These are phyloP conservation scores for Parastagonospora avenae DNA, from an alignment of 2,329 filamentous ascomycete species.

Conservation along the genomic window DNA sequence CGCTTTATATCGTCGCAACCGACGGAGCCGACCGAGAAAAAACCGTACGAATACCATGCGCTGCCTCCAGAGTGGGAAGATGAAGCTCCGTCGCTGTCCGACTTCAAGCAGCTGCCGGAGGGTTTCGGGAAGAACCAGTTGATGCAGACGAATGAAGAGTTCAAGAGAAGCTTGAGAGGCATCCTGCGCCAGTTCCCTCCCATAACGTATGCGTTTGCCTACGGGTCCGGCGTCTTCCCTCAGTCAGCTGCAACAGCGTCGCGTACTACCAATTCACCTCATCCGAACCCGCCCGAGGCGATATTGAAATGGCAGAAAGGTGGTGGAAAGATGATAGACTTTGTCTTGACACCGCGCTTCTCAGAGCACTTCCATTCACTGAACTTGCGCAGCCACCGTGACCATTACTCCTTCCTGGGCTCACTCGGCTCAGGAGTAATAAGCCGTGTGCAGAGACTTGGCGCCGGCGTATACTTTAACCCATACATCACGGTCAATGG, in stretches of 20 bases:
- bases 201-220: slow-evolving; percentile 95
- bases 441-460: slow-evolving; percentile 80
- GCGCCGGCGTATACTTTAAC: slow-evolving; percentile 97
- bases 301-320: slow-evolving; percentile 85
- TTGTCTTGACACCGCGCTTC: slow-evolving; percentile 94
- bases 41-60: slow-evolving; percentile 29
- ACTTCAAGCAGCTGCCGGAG: slow-evolving; percentile 75
- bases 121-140: slow-evolving; percentile 96
- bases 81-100: slow-evolving; percentile 70
- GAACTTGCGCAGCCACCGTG: slow-evolving; percentile 83
- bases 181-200: slow-evolving; percentile 94
- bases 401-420: slow-evolving; percentile 89
- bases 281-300: slow-evolving; percentile 80
- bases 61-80: slow-evolving; percentile 73
- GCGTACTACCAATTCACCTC: slow-evolving; percentile 66
- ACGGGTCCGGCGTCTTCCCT: slow-evolving; percentile 94
- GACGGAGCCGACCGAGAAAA: slow-evolving; percentile 18
- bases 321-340: slow-evolving; percentile 95
- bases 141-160: slow-evolving; percentile 89
- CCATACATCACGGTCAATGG: slow-evolving; percentile 94
- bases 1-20: slow-evolving; percentile 34
- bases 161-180: slow-evolving; percentile 86
- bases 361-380: slow-evolving; percentile 97
- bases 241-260: slow-evolving; percentile 63
- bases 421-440: slow-evolving; percentile 84